phyloP scores from a whole-genome alignment of 106 monocot species.

The Acanthochlamys bracteata region DNA sequence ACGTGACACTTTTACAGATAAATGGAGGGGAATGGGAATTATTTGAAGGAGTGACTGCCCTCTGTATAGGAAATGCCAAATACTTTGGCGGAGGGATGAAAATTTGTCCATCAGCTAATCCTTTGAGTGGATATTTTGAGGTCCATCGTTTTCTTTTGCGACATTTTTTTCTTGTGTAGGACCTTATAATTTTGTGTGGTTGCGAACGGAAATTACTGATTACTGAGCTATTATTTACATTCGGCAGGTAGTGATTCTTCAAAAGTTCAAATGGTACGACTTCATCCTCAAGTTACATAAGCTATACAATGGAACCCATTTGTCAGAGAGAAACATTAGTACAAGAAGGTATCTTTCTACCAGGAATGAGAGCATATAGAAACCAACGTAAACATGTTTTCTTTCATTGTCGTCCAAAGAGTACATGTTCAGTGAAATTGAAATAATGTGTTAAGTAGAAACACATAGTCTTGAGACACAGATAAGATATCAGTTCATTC shows the following conservation, averaged over 20 bases:
- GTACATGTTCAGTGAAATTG: too few relatives aligned
- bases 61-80: conserved; percentile 96
- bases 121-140: conserved; percentile 73
- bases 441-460: too few relatives aligned
- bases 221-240: conserved; percentile 1
- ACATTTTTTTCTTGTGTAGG: too few relatives aligned
- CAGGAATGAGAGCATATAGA: too few relatives aligned
- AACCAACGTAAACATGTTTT: too few relatives aligned
- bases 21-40: conserved; percentile 75
- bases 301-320: conserved; percentile 74
- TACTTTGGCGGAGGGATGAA: conserved; percentile 98
- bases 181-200: too few relatives aligned
- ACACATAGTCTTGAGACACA: too few relatives aligned
- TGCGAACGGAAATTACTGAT: too few relatives aligned
- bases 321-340: conserved; percentile 61
- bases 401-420: too few relatives aligned
- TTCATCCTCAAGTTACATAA: conserved; percentile 79
- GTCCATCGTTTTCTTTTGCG: conserved; percentile 18
- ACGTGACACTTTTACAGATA: conserved; percentile 27
- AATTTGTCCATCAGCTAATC: conserved; percentile 73
- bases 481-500: too few relatives aligned
- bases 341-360: conserved; percentile 45
- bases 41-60: conserved; percentile 62
- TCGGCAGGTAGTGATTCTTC: conserved; percentile 77
- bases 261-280: conserved; percentile 92